Evolutionary conservation across 305 asterid species (phyloP), one percentile per base, ranked within the genome.

Genomic region (Fraxinus sp.): DNA sequence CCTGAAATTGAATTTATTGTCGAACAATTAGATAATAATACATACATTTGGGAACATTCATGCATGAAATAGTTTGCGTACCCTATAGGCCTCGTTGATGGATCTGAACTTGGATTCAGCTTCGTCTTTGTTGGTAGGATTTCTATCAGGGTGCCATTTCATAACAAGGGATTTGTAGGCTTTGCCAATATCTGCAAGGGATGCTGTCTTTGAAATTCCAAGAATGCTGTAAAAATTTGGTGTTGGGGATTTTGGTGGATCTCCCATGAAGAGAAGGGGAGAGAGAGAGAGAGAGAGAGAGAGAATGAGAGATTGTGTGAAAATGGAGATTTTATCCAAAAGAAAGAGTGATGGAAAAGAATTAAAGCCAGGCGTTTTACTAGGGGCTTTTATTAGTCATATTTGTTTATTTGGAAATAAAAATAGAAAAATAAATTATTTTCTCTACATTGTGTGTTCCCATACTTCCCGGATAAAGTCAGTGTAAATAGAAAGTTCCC

Each of bases 131-230:
- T 91, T 90, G 83, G 93, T 84, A 64, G 89, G 88, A 79, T 93
- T 88, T 80, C 93, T 84, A 74, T 94, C 97, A 1, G 97, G 97
- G 49, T 95, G 95, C 96, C 99, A 93, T 94, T 85, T 93, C 86
- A 46, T 84, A 10, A 88, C 88, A 36, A 91, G 92, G 59, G 89
- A 85, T 79, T 91, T 92, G 88, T 94, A 90, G 16, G 96, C 94
- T 84, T 85, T 92, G 79, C 92, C 84, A 84, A 94, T 84, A 4
- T 95, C 99, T 22, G 88, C 57, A 79, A 93, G 89, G 84, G 98
- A 84, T 77, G 97, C 97, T 55, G 92, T 78, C 81, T 85, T 92
- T 11, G 94, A 77, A 41, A 92, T 86, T 74, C 94, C 97, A 68
- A 94, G 93, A 84, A 91, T 83, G 89, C 82, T 59, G 79, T 92